phyloP scores from a whole-genome alignment of 345 rosid genomes.

The Atalantia buxifolia region DNA sequence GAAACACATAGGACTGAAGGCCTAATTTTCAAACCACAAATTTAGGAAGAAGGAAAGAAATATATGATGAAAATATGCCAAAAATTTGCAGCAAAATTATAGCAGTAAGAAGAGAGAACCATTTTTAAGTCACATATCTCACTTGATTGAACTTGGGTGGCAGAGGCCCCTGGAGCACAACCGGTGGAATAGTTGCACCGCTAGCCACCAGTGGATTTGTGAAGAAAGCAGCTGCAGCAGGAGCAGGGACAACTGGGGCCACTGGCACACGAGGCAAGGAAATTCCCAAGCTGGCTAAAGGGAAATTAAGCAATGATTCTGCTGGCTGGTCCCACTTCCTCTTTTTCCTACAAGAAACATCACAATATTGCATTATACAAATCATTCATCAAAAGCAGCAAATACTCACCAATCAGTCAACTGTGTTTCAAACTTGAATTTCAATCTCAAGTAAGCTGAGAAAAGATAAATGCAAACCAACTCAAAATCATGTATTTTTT shows the following conservation, averaged over 20 bases:
- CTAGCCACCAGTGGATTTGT: conserved; percentile 26
- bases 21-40: not conserved
- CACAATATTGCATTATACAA: not conserved
- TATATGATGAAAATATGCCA: not conserved
- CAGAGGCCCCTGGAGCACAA: conserved; percentile 29
- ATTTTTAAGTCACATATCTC: conserved; percentile 10
- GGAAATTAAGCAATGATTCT: conserved; percentile 43
- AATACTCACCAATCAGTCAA: not conserved
- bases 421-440: not conserved
- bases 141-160: conserved; percentile 47
- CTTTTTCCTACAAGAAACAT: conserved; percentile 54
- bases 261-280: conserved; percentile 18
- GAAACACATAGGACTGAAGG: not conserved
- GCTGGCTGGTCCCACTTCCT: conserved; percentile 98
- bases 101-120: not conserved
- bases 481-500: no score
- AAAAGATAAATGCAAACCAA: no score
- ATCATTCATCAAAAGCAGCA: not conserved
- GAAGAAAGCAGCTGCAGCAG: conserved; percentile 15
- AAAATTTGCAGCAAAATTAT: not conserved
- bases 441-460: not conserved
- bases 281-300: conserved; percentile 36
- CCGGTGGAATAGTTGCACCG: conserved; percentile 19
- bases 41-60: not conserved
- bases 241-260: conserved; percentile 26